Evolutionary conservation across 1,284 basidiomycete species (phyloP), one percentile per base, ranked within the genome.

Genomic region (Moesziomyces antarcticus): DNA sequence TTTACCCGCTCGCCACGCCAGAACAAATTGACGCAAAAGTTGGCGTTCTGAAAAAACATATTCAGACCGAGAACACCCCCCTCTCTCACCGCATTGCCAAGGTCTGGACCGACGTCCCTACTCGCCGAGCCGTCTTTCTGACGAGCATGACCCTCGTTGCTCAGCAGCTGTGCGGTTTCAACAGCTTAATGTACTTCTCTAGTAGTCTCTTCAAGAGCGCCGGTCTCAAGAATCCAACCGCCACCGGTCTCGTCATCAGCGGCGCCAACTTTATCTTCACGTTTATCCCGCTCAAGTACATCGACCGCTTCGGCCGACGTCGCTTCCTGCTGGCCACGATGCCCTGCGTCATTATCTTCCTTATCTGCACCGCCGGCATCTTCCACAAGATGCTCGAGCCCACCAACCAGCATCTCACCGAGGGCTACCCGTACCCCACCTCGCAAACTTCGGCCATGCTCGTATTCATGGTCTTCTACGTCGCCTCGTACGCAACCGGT

Each of bases 381-480:
- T 93, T 94, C 86, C 87, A 90, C 78, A 91, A 87, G 82, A 86
- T 93, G 73, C 93, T 92, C 1, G 81, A 84, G 64, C 86, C 88
- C 70, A 93, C 92, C 0, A 88, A 87, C 42, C 89, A 90, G n/a
- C 80, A 88, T 22, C 87, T 93, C 25, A 86, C 90, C 35, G 87
- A 89, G 44, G 90, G 90, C 3, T 86, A 87, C 22, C 79, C 87
- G 8, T 93, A 93, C 81, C 87, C 91, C 3, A 86, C 85, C 16
- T 83, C 87, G 7, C 91, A 89, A 88, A 89, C 91, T 3, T 87
- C 88, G 0, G 85, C 91, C 58, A 90, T 93, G n/a, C 85, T 93
- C 20, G 76, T 90, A 20, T 89, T 90, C 24, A 93, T 93, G 91
- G 89, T 93, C 68, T 81, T 91, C 71, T 94, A 91, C 84, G 91